phyloP scores from a whole-genome alignment of 208 protist species.

The Acanthamoeba triangularis region DNA sequence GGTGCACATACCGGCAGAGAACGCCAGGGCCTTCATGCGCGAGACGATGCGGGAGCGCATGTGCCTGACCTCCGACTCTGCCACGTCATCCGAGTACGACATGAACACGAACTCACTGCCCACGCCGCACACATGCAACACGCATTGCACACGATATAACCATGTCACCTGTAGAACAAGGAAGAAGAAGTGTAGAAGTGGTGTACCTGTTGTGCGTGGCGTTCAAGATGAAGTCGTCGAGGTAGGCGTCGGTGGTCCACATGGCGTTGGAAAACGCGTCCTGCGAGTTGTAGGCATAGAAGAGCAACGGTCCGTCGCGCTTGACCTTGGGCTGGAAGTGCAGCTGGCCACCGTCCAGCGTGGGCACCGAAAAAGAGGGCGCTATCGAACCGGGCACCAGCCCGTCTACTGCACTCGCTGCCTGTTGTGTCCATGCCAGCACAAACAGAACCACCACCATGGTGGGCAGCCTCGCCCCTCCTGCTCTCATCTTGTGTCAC shows the following conservation, averaged over 20 bases:
- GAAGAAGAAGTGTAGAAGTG: not conserved
- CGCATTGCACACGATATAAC: not conserved
- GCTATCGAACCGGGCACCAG: not conserved
- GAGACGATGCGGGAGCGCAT: not conserved
- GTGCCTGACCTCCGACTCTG: not conserved
- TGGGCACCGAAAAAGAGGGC: not conserved
- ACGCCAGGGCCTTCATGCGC: conserved; percentile 22
- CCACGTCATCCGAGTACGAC: conserved; percentile 39
- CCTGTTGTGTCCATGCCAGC: too few species aligned
- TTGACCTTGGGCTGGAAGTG: not conserved
- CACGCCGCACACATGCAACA: not conserved
- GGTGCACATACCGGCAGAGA: not conserved
- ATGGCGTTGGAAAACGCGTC: conserved; percentile 63
- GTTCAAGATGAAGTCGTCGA: conserved; percentile 57
- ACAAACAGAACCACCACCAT: not conserved
- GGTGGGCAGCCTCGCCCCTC: not conserved
- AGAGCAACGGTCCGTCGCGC: not conserved
- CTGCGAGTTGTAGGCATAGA: conserved; percentile 52
- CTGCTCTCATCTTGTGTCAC: too few species aligned
- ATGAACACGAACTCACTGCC: conserved; percentile 54
- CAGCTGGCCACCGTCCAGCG: not conserved
- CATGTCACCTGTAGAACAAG: not conserved
- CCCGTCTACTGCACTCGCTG: not conserved
- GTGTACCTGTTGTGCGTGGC: conserved; percentile 2
- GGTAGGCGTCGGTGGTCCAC: conserved; percentile 72